A percentile compares a stretch with the other conserved stretches of the same genome.
These are phyloP conservation scores for Euphorbia lathyris DNA, from an alignment of 345 rosid genomes.

Conservation along the genomic window DNA sequence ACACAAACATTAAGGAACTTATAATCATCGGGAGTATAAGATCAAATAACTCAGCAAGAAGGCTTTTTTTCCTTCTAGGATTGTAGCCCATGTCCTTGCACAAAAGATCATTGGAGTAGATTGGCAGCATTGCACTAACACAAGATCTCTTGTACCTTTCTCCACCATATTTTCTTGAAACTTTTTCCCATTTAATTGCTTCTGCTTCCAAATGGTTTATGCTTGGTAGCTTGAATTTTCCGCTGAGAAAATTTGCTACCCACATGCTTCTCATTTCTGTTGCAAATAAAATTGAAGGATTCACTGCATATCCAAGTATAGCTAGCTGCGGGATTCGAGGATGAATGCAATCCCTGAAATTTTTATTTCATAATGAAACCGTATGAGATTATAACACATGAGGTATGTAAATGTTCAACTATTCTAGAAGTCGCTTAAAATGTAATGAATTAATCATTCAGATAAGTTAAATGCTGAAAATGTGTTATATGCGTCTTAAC, in stretches of 20 bases:
- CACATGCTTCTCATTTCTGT: constrained; percentile 42
- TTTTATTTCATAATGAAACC: no score
- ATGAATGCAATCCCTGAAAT: constrained; percentile 41
- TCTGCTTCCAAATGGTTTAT: constrained; percentile 35
- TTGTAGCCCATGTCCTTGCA: constrained; percentile 34
- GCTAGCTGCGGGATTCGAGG: constrained; percentile 40
- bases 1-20: neutral
- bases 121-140: constrained; percentile 26
- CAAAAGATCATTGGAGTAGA: constrained; percentile 30
- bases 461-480: no score
- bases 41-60: constrained; percentile 28
- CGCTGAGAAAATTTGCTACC: constrained; percentile 28
- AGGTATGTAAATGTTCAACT: no score
- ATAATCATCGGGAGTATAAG: constrained; percentile 25
- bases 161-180: constrained; percentile 3
- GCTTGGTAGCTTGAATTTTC: constrained; percentile 27
- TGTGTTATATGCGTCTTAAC: no score
- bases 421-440: no score
- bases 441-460: no score
- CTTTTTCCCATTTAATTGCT: constrained; percentile 25
- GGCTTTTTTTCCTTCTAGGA: constrained; percentile 30
- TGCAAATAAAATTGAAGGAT: constrained; percentile 22
- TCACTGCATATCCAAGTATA: constrained; percentile 32
- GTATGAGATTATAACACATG: no score
- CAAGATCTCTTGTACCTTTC: constrained; percentile 23